Conservation (phyloP, 352 stramenopile genomes). For the Phytophthora syringae region DNA sequence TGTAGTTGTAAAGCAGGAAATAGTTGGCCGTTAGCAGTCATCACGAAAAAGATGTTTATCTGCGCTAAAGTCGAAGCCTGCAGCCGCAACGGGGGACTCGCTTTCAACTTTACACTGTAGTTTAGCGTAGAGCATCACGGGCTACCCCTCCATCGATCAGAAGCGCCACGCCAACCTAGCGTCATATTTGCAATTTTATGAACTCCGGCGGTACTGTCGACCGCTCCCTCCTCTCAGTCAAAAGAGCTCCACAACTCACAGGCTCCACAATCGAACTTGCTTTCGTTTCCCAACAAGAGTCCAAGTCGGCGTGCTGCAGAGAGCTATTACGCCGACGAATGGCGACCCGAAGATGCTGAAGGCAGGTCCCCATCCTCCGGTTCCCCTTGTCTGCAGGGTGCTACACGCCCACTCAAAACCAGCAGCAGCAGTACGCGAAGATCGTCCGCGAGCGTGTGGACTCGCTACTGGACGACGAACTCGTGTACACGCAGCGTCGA, state of each 20-base stretch:
- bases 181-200: conserved; percentile 4
- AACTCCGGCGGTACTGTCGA: background rate
- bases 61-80: too few relatives aligned
- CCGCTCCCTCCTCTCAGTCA: too few relatives aligned
- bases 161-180: background rate
- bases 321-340: conserved; percentile 10
- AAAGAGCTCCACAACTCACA: too few relatives aligned
- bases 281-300: conserved; percentile 13
- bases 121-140: background rate
- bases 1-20: too few relatives aligned
- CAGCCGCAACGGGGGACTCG: background rate
- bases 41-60: conserved; percentile 3
- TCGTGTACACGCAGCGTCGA: conserved; percentile 35
- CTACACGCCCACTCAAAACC: conserved; percentile 33
- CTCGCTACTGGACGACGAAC: conserved; percentile 40
- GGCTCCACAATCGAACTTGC: conserved; percentile 28
- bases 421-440: conserved; percentile 42
- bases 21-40: too few relatives aligned
- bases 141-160: background rate
- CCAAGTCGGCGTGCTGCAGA: background rate
- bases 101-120: background rate
- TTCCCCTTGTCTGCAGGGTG: conserved; percentile 40
- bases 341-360: conserved; percentile 30
- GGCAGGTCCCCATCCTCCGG: conserved; percentile 26
- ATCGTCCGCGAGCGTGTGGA: conserved; percentile 46